Evolutionary conservation across 768 basidiomycete species (phyloP), one percentile per base, ranked within the genome.

Genomic region (Austroboletus festivus): DNA sequence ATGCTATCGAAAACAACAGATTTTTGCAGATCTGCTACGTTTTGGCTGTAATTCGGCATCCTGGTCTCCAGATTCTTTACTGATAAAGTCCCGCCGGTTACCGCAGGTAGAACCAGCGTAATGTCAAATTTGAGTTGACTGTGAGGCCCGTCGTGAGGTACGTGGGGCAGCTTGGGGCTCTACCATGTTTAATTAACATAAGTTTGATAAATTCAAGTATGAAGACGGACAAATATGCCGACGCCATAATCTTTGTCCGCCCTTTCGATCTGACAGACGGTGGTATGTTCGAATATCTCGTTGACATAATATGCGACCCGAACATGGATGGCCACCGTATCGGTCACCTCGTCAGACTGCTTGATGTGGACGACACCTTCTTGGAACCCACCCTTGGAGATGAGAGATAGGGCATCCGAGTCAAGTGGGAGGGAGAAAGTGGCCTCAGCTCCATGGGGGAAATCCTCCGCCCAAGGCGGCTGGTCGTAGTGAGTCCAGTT

Each of bases 21-120:
- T 21, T 62, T 53, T 20, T 52, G 53, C 15, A 79, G 59, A 11
- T 71, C 57, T 15, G 55, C 65, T 4, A 82, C 45, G 11, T 52
- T 48, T 19, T 80, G 73, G 30, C 38, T 45, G 37, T 72, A 76
- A 49, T 71, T 70, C 13, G 65, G 68, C 30, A 78, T 47, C 30
- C 68, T 59, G 4, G 78, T 79, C 48, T 71, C 67, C 22, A 82
- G 68, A 4, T 56, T 58, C 44, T 74, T 71, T 54, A 83, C 68
- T 3, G 54, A 44, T 5, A 70, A 55, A 21, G 65, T 37, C 18
- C 53, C 40, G 13, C 55, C 44, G 5, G 44, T 54, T 7, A 60
- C 57, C 15, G 58, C 59, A 8, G 76, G 79, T 3, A 79, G 59
- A 38, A 60, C 64, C 13, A 75, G 54, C 16, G 60, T 68, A 13